Percentiles rank a stretch among this genome's conserved stretches.
Conservation (phyloP, 768 basidiomycete genomes). For the Zangia roseola region DNA sequence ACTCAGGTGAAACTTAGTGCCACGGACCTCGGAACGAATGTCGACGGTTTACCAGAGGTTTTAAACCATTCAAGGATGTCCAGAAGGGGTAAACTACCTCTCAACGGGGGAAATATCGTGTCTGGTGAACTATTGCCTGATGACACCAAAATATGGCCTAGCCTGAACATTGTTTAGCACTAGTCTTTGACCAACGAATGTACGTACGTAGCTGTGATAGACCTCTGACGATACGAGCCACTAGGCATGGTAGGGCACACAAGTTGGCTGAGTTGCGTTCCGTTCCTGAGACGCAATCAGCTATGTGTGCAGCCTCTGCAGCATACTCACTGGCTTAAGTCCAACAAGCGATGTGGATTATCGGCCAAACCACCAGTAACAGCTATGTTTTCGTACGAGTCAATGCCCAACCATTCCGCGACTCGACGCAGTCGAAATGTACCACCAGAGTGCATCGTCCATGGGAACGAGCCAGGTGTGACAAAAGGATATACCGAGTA, state of each 20-base stretch:
- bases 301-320: background rate
- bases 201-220: slow-evolving; percentile 42
- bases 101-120: slow-evolving; percentile 48
- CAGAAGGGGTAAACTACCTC: slow-evolving; percentile 38
- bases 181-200: background rate
- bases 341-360: slow-evolving; percentile 34
- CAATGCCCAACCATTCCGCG: slow-evolving; percentile 53
- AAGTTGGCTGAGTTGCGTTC: slow-evolving; percentile 15
- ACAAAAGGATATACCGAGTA: slow-evolving; percentile 74
- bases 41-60: slow-evolving; percentile 28
- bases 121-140: slow-evolving; percentile 32
- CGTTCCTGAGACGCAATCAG: slow-evolving; percentile 18
- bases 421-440: slow-evolving; percentile 63
- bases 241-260: slow-evolving; percentile 1
- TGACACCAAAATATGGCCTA: slow-evolving; percentile 60
- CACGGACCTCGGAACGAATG: slow-evolving; percentile 55
- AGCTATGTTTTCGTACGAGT: slow-evolving; percentile 33
- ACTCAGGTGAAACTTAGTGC: background rate
- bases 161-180: slow-evolving; percentile 34
- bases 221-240: slow-evolving; percentile 9
- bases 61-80: slow-evolving; percentile 48
- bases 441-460: slow-evolving; percentile 42
- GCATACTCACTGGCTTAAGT: slow-evolving; percentile 36
- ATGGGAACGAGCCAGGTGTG: slow-evolving; percentile 46
- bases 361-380: slow-evolving; percentile 40